Evolutionary conservation across 148 eudicot genomes (phyloP).

Genomic region (Selenicereus undatus): DNA sequence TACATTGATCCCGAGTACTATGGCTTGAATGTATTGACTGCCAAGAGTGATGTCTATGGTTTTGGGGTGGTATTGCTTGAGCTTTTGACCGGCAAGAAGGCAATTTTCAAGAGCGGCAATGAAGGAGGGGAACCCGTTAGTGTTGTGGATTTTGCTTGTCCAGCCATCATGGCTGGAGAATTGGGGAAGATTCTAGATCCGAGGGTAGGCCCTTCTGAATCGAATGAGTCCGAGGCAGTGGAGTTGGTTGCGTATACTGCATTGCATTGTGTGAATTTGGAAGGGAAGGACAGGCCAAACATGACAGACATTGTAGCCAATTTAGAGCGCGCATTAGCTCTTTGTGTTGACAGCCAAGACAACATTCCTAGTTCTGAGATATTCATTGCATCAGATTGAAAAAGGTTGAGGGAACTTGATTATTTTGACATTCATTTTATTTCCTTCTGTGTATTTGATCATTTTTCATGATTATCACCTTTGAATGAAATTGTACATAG

Average conservation of each 20-base stretch:
- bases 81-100: constrained; percentile 77
- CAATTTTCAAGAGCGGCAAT: constrained; percentile 57
- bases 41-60: constrained; percentile 96
- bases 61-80: constrained; percentile 92
- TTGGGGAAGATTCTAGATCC: constrained; percentile 60
- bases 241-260: constrained; percentile 89
- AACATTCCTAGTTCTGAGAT: constrained; percentile 65
- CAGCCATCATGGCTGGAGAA: constrained; percentile 67
- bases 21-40: constrained; percentile 74
- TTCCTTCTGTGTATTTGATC: constrained; percentile 6
- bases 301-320: constrained; percentile 86
- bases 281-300: constrained; percentile 83
- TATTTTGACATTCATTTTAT: constrained; percentile 14
- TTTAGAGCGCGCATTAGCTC: constrained; percentile 70
- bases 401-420: constrained; percentile 2
- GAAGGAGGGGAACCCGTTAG: constrained; percentile 51
- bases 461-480: neutral
- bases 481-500: constrained; percentile 16
- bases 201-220: constrained; percentile 60
- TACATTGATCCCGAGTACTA: constrained; percentile 97
- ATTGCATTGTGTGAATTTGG: constrained; percentile 79
- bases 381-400: constrained; percentile 69
- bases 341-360: constrained; percentile 71
- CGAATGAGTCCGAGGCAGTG: constrained; percentile 74
- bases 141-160: constrained; percentile 74